Base-by-base conservation (phyloP, 306 rosid genomes). In the Fagus crenata region DNA sequence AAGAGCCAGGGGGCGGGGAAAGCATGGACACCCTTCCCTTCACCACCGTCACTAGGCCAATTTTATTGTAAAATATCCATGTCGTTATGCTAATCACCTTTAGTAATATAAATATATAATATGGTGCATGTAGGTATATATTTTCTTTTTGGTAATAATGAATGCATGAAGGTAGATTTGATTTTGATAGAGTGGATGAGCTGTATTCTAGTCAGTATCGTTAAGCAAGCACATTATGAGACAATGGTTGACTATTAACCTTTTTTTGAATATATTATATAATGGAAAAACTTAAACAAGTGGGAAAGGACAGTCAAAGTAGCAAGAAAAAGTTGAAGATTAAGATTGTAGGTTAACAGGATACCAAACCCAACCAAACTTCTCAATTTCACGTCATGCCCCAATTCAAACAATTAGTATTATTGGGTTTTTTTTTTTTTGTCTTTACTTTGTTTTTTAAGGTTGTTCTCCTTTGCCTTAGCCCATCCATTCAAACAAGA, bases 301-400 rank as follows among this genome's bases (percentile, higher is more conserved):
- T 35, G 72, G 70, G 33, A 14, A 58, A 67, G 73, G 55, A 61
- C 53, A 72, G 89, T 82, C 89, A 74, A 77, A 78, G 61, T 41
- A 54, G 51, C 15, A 49, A 76, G 41, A 75, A 83, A n/a, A 76
- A 73, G 12, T 68, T 67, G 76, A 74, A 78, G 33, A 82, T 64
- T 84, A 75, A 43, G 64, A 74, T 79, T 79, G 71, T 54, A 75
- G 78, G 90, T 72, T 78, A 79, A 2, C 80, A 12, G 75, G 75
- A 86, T 90, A 83, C 89, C 89, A 83, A 84, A 88, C 88, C 90
- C 77, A 89, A 77, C 82, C 32, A 59, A 79, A 64, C 69, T 49
- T 77, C 69, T 70, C 32, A 72, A 28, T 39, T 78, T 39, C 13
- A 33, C 40, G 39, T 60, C 15, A 69, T 63, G 41, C 13, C 31